Conservation (phyloP, 148 eudicot genomes). For the Camellia granthamiana region DNA sequence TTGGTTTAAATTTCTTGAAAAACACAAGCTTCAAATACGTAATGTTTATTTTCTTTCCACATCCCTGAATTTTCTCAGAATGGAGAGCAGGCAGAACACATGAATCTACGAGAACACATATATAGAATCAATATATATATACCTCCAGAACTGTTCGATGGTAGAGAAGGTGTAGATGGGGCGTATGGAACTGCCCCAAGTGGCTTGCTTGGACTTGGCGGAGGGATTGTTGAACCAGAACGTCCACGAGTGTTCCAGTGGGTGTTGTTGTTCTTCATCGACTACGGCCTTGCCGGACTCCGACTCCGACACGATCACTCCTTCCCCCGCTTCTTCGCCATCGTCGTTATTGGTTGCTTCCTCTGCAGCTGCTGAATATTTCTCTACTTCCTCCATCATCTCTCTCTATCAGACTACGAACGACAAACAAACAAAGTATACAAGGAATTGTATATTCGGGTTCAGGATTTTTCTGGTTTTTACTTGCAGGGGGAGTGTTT, state of each 20-base stretch:
- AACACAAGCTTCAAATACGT: neutral
- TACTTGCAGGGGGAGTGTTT: too few species aligned
- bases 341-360: slow-evolving; percentile 16
- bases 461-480: too few species aligned
- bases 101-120: neutral
- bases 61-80: neutral
- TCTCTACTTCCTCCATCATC: slow-evolving; percentile 34
- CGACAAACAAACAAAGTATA: too few species aligned
- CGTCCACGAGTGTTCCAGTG: slow-evolving; percentile 83
- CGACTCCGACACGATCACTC: slow-evolving; percentile 34
- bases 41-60: neutral
- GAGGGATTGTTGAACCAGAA: slow-evolving; percentile 88
- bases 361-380: slow-evolving; percentile 16
- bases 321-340: slow-evolving; percentile 42
- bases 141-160: slow-evolving; percentile 94
- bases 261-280: slow-evolving; percentile 25
- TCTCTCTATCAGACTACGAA: neutral
- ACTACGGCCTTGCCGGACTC: slow-evolving; percentile 7
- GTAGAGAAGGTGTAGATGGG: slow-evolving; percentile 83
- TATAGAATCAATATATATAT: neutral
- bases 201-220: slow-evolving; percentile 47
- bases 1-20: neutral
- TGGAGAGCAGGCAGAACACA: neutral
- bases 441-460: too few species aligned
- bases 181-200: slow-evolving; percentile 80